Conservation (phyloP, 2,329 filamentous ascomycete genomes). For the Nigrograna mackinnonii region DNA sequence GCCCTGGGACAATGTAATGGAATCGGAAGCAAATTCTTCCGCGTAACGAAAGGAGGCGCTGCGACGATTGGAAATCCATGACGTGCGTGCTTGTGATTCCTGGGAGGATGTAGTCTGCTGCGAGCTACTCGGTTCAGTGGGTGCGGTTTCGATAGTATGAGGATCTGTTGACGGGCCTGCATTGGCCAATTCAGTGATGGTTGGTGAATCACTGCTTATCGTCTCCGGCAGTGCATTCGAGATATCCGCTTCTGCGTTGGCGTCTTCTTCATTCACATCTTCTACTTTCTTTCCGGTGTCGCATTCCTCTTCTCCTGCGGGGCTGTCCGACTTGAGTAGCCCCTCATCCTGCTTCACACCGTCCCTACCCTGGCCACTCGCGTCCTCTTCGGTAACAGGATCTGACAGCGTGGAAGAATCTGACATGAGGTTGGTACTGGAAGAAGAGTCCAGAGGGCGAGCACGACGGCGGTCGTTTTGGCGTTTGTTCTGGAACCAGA, state of each 20-base stretch:
- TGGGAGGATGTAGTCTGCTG: slow-evolving; percentile 38
- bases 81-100: slow-evolving; percentile 33
- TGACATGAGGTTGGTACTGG: slow-evolving; percentile 36
- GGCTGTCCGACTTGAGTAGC: background rate
- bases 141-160: slow-evolving; percentile 23
- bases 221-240: background rate
- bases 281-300: slow-evolving; percentile 6
- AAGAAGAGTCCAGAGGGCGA: slow-evolving; percentile 64
- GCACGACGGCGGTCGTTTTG: slow-evolving; percentile 92
- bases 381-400: slow-evolving; percentile 34
- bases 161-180: slow-evolving; percentile 24
- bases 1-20: slow-evolving; percentile 31
- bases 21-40: slow-evolving; percentile 36
- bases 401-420: slow-evolving; percentile 41
- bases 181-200: slow-evolving; percentile 17
- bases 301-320: background rate
- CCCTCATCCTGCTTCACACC: slow-evolving; percentile 8
- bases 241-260: background rate
- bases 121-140: slow-evolving; percentile 30
- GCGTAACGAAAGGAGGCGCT: slow-evolving; percentile 44
- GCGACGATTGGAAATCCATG: slow-evolving; percentile 51
- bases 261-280: slow-evolving; percentile 13
- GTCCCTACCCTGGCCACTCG: slow-evolving; percentile 18
- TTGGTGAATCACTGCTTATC: slow-evolving; percentile 17
- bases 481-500: slow-evolving; percentile 96